Percentiles rank a stretch among this genome's conserved stretches.
phyloP scores from a whole-genome alignment of 257 asterid genomes.

The Gentiana dahurica region DNA sequence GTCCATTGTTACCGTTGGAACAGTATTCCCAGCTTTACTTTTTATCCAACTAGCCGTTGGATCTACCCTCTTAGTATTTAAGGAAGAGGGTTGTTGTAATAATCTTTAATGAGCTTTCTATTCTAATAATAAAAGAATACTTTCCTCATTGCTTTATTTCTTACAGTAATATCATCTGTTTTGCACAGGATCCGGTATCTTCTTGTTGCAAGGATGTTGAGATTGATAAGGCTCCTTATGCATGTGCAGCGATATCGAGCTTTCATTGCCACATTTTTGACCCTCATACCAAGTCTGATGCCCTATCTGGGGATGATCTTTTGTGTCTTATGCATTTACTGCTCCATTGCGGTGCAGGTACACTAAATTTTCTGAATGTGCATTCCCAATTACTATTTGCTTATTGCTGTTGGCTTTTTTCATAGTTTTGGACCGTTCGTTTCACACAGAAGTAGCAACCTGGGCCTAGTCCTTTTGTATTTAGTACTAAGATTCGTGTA shows the following conservation, averaged over 20 bases:
- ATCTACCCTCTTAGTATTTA: too few relatives aligned
- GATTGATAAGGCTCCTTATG: constrained; percentile 90
- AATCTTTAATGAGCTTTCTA: too few relatives aligned
- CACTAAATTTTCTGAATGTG: not conserved
- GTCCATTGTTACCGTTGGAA: too few relatives aligned
- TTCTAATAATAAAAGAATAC: too few relatives aligned
- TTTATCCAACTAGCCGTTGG: too few relatives aligned
- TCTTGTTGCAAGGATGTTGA: constrained; percentile 89
- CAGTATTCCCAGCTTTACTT: too few relatives aligned
- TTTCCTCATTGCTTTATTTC: too few relatives aligned
- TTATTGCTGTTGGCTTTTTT: too few relatives aligned
- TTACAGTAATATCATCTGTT: not conserved
- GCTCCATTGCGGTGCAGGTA: constrained; percentile 97
- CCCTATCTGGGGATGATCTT: constrained; percentile 93
- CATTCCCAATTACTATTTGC: not conserved
- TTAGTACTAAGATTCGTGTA: not conserved
- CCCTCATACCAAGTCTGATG: constrained; percentile 92
- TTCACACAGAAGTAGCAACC: too few relatives aligned
- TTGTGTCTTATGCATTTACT: constrained; percentile 81
- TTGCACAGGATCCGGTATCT: constrained; percentile 91
- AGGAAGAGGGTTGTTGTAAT: too few relatives aligned
- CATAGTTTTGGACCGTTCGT: too few relatives aligned
- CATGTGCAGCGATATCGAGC: constrained; percentile 84
- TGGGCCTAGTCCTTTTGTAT: not conserved
- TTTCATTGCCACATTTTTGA: constrained; percentile 87